These are phyloP conservation scores for Trifolium repens DNA, from an alignment of 306 rosid genomes.

Conservation along the genomic window DNA sequence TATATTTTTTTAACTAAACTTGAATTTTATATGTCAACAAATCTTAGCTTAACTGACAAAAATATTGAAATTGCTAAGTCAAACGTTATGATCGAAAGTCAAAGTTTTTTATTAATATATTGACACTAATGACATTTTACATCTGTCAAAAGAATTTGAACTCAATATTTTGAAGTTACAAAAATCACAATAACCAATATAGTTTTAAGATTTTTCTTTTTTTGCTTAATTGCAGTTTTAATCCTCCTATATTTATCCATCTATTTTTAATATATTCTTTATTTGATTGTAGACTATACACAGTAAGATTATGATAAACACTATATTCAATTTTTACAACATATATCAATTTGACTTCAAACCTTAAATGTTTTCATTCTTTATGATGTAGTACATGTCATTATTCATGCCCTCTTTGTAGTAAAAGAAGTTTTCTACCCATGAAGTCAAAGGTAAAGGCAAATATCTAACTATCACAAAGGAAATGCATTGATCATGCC, in stretches of 20 bases:
- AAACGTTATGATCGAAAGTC: no score
- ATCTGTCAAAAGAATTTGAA: no score
- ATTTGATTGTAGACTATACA: background rate
- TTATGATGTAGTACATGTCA: background rate
- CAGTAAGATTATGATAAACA: background rate
- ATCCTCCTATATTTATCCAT: no score
- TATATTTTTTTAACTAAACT: background rate
- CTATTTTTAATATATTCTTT: background rate
- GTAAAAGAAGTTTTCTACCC: constrained; percentile 8
- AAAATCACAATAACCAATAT: background rate
- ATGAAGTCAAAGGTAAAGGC: constrained; percentile 31
- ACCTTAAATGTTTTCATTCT: background rate
- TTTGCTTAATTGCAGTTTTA: no score
- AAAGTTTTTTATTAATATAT: no score
- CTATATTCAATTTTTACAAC: background rate
- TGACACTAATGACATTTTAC: no score
- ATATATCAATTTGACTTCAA: no score
- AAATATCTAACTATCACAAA: background rate
- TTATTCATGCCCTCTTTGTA: background rate
- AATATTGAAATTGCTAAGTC: no score
- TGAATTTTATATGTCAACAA: no score
- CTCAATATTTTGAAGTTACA: no score
- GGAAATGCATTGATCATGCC: constrained; percentile 6
- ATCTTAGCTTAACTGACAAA: no score
- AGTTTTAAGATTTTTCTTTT: background rate